Percentiles rank a stretch among this genome's conserved stretches.
Conservation (phyloP, 2,329 filamentous ascomycete species). For the Hypoxylon sp. region DNA sequence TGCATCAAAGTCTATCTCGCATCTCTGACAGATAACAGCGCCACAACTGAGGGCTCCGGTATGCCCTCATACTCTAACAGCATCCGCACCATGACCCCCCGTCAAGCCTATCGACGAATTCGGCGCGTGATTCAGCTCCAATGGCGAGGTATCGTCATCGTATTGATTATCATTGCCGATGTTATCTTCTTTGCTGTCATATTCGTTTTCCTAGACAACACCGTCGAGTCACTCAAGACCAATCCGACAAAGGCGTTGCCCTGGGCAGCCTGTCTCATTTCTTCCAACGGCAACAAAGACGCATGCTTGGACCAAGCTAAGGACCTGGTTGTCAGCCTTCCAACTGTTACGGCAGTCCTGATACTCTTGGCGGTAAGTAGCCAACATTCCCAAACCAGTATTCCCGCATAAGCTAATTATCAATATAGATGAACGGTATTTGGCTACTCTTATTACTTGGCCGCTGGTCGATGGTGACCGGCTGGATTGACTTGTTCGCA, state of each 20-base stretch:
- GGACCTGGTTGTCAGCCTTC: conserved; percentile 78
- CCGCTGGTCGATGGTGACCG: conserved; percentile 86
- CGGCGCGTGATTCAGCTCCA: conserved; percentile 90
- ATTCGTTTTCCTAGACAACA: conserved; percentile 89
- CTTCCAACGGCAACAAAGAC: conserved; percentile 71
- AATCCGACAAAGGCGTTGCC: conserved; percentile 67
- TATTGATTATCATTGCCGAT: conserved; percentile 89
- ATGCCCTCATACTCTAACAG: conserved; percentile 84
- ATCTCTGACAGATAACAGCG: conserved; percentile 80
- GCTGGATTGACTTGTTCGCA: conserved; percentile 80
- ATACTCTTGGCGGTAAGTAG: conserved; percentile 81
- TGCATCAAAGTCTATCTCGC: conserved; percentile 95
- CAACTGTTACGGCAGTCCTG: conserved; percentile 84
- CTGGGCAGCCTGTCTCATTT: conserved; percentile 82
- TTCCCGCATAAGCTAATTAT: conserved; percentile 27
- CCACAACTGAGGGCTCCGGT: conserved; percentile 78
- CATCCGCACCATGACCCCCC: conserved; percentile 81
- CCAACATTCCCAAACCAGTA: conserved; percentile 2
- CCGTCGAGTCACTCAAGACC: conserved; percentile 72
- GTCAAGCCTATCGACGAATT: conserved; percentile 89
- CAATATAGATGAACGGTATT: conserved; percentile 79
- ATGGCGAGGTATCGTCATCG: conserved; percentile 93
- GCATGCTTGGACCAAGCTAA: conserved; percentile 75
- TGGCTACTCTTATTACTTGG: conserved; percentile 88
- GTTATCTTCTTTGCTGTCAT: conserved; percentile 94